Evolutionary conservation across 1,284 basidiomycete species (phyloP).

Genomic region (Amylostereum areolatum): DNA sequence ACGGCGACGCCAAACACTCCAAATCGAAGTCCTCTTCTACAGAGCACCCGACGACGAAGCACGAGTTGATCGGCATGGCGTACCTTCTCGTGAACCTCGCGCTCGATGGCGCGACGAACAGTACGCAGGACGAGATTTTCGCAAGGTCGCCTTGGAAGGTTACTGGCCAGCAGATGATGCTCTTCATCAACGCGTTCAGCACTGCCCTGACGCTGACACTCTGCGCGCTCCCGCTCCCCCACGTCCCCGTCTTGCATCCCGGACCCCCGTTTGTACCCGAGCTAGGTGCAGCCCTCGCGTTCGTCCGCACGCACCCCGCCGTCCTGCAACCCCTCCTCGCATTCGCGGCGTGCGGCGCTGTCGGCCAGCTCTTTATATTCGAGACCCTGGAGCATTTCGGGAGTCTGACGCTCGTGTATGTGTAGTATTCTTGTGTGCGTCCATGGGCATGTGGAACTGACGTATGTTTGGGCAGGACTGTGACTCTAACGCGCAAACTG

Average conservation of each 20-base stretch:
- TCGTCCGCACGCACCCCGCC: slow-evolving; percentile 76
- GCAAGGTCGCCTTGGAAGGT: slow-evolving; percentile 52
- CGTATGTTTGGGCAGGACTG: slow-evolving; percentile 49
- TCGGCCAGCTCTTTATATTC: slow-evolving; percentile 97
- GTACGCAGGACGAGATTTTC: slow-evolving; percentile 99
- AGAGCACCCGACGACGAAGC: slow-evolving; percentile 37
- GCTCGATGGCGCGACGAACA: slow-evolving; percentile 92
- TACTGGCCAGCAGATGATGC: slow-evolving; percentile 98
- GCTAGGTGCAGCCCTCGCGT: slow-evolving; percentile 64
- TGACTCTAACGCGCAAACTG: slow-evolving; percentile 95
- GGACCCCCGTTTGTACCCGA: slow-evolving; percentile 54
- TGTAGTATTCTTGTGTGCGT: slow-evolving; percentile 12
- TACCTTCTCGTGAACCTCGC: slow-evolving; percentile 84
- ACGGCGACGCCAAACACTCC: slow-evolving; percentile 55
- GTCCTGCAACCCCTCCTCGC: slow-evolving; percentile 76
- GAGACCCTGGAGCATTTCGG: slow-evolving; percentile 97
- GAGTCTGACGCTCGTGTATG: slow-evolving; percentile 86
- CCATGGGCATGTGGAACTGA: neutral
- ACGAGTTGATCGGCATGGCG: slow-evolving; percentile 55
- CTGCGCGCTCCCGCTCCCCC: slow-evolving; percentile 64
- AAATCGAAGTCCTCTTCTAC: slow-evolving; percentile 30
- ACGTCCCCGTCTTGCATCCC: slow-evolving; percentile 73
- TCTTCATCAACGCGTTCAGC: slow-evolving; percentile 90
- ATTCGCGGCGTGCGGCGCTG: slow-evolving; percentile 87
- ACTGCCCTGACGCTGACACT: slow-evolving; percentile 64